A percentile compares a stretch with the other conserved stretches of the same genome.
Evolutionary conservation across 1,284 basidiomycete species (phyloP).

Genomic region (Taiwanofungus camphoratus): DNA sequence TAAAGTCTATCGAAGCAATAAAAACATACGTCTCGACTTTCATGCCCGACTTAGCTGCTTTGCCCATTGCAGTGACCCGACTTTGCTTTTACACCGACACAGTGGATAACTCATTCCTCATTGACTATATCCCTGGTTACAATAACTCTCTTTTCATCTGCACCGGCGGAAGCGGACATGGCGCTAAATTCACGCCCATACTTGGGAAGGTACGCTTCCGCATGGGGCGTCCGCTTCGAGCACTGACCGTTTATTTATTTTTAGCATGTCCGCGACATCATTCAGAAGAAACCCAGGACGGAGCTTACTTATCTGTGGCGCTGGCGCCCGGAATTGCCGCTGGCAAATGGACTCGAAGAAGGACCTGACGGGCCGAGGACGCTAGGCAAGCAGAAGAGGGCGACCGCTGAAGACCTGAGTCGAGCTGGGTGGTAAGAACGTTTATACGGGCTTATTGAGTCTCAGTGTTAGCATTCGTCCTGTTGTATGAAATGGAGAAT

Average conservation of each 20-base stretch:
- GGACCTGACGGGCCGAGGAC: conserved; percentile 10
- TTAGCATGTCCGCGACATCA: conserved; percentile 11
- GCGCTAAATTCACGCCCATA: conserved; percentile 12
- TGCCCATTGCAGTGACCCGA: conserved; percentile 7
- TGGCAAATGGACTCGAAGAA: conserved; percentile 10
- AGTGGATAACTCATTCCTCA: conserved; percentile 10
- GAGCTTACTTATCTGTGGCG: conserved; percentile 10
- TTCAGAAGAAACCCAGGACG: conserved; percentile 11
- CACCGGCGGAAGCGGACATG: conserved; percentile 11
- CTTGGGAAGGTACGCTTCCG: conserved; percentile 8
- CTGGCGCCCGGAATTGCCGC: conserved; percentile 10
- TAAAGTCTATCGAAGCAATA: conserved; percentile 9
- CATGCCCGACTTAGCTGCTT: conserved; percentile 7
- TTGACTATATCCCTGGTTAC: conserved; percentile 10
- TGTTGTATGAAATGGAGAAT: too few species aligned
- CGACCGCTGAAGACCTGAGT: conserved; percentile 5
- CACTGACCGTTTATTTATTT: background rate
- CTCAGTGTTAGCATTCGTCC: background rate
- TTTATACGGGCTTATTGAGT: background rate
- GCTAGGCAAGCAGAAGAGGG: conserved; percentile 8
- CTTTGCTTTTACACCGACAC: conserved; percentile 12
- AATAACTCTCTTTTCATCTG: conserved; percentile 10
- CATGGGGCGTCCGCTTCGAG: background rate
- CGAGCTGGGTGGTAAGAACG: conserved; percentile 7
- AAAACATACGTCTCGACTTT: conserved; percentile 11